A percentile compares a stretch with the other conserved stretches of the same genome.
Evolutionary conservation across 23 red algal species (phyloP).

Genomic region (Gracilariopsis chorda): DNA sequence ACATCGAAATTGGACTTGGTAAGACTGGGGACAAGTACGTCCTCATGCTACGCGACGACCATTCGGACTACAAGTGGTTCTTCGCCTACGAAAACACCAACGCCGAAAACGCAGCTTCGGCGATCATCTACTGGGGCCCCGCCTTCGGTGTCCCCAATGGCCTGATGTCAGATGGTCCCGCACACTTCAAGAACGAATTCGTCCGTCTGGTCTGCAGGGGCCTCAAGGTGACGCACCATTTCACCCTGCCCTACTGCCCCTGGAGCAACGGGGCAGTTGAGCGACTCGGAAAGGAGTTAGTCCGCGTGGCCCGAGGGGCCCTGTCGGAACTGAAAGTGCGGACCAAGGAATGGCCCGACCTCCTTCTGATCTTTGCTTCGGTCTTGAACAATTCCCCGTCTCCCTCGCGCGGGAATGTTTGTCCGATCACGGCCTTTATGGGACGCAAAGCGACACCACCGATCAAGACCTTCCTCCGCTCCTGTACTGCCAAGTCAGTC

Average conservation of each 20-base stretch:
- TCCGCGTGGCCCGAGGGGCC: neutral
- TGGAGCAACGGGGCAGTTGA: no score
- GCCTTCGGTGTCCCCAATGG: constrained; percentile 24
- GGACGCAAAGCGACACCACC: neutral
- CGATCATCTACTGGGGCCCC: neutral
- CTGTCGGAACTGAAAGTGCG: constrained; percentile 14
- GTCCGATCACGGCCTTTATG: constrained; percentile 17
- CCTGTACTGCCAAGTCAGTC: neutral
- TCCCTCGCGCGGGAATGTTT: constrained; percentile 5
- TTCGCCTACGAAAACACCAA: neutral
- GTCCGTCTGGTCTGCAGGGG: neutral
- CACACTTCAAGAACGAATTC: constrained; percentile 40
- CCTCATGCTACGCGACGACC: constrained; percentile 5
- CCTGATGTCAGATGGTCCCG: constrained; percentile 6
- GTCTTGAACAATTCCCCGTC: constrained; percentile 36
- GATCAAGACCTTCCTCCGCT: neutral
- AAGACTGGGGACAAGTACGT: neutral
- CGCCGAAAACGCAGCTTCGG: constrained; percentile 17
- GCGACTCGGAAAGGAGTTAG: neutral
- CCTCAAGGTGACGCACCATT: constrained; percentile 23
- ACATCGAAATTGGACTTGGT: neutral
- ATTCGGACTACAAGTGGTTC: constrained; percentile 49
- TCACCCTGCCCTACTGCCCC: constrained; percentile 25
- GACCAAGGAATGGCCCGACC: neutral
- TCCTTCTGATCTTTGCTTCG: constrained; percentile 1